Conservation (phyloP, 345 rosid species). For the Melastoma malabathricum region DNA sequence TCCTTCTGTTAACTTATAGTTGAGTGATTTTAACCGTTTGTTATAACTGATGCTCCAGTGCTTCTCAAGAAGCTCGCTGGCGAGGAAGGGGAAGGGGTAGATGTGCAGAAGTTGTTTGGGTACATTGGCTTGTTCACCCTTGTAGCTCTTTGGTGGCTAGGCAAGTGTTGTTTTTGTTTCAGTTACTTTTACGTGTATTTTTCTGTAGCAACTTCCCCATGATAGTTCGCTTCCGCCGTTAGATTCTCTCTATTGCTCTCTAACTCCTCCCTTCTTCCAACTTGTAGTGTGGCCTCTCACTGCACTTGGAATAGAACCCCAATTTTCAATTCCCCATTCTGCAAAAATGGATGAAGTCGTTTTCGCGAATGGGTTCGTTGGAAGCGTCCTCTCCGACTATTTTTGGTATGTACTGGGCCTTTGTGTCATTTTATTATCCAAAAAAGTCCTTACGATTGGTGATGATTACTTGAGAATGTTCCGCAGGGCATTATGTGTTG, state of each 20-base stretch:
- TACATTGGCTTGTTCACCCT: constrained; percentile 93
- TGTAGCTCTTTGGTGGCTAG: constrained; percentile 45
- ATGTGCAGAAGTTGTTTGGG: constrained; percentile 95
- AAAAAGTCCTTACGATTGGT: no score
- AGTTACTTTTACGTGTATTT: no score
- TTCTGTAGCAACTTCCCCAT: no score
- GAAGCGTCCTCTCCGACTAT: constrained; percentile 97
- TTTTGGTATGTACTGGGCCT: constrained; percentile 42
- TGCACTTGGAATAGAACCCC: constrained; percentile 93
- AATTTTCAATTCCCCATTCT: constrained; percentile 87
- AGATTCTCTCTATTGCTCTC: background rate
- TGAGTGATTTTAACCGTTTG: background rate
- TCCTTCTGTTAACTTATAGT: background rate
- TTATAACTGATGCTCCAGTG: constrained; percentile 37
- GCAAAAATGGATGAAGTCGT: constrained; percentile 89
- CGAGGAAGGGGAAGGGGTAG: constrained; percentile 87
- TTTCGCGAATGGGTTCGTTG: constrained; percentile 81
- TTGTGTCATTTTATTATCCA: background rate
- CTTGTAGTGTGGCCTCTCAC: constrained; percentile 87
- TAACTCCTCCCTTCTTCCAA: constrained; percentile 6
- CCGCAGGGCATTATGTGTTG: constrained; percentile 63
- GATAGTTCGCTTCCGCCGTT: no score
- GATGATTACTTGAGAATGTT: background rate
- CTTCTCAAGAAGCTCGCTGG: constrained; percentile 95
- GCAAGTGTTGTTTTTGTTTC: no score